These are phyloP conservation scores for Colletotrichum trifolii DNA, from an alignment of 2,329 filamentous ascomycete species.

Conservation along the genomic window DNA sequence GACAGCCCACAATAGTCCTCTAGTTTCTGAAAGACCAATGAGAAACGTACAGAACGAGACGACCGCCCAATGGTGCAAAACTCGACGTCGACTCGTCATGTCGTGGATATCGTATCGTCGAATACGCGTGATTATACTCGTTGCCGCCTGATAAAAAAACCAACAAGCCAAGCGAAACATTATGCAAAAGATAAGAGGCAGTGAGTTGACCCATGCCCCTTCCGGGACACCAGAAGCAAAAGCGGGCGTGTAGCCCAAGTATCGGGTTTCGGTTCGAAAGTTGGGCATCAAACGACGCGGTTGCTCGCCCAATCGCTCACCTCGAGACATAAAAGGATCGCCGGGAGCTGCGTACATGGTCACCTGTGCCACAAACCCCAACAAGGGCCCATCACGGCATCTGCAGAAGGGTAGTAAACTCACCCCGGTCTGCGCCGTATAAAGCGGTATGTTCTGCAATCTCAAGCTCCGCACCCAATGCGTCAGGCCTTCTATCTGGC, in stretches of 20 bases:
- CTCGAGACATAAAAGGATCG: slow-evolving; percentile 23
- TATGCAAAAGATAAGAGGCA: background rate
- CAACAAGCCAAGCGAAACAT: slow-evolving; percentile 5
- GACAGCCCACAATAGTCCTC: background rate
- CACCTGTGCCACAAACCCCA: slow-evolving; percentile 32
- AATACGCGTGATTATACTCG: slow-evolving; percentile 30
- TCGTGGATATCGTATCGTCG: slow-evolving; percentile 27
- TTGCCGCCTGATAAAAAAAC: slow-evolving; percentile 11
- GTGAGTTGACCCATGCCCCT: slow-evolving; percentile 4
- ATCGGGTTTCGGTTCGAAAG: background rate
- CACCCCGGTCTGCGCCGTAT: slow-evolving; percentile 29
- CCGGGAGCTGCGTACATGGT: slow-evolving; percentile 33
- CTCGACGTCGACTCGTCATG: slow-evolving; percentile 32
- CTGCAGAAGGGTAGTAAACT: slow-evolving; percentile 33
- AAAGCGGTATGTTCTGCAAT: slow-evolving; percentile 6
- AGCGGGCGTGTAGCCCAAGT: slow-evolving; percentile 13
- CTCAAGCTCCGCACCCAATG: slow-evolving; percentile 25
- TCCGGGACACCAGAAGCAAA: slow-evolving; percentile 20
- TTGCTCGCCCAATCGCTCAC: slow-evolving; percentile 2
- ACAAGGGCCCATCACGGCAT: slow-evolving; percentile 20
- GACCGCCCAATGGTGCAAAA: slow-evolving; percentile 19
- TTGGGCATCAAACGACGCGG: too few relatives aligned
- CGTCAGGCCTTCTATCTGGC: background rate
- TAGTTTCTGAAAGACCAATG: background rate
- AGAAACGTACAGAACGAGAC: slow-evolving; percentile 26